phyloP scores from a whole-genome alignment of 2,329 filamentous ascomycete genomes.

The Incumbomyces lentus region DNA sequence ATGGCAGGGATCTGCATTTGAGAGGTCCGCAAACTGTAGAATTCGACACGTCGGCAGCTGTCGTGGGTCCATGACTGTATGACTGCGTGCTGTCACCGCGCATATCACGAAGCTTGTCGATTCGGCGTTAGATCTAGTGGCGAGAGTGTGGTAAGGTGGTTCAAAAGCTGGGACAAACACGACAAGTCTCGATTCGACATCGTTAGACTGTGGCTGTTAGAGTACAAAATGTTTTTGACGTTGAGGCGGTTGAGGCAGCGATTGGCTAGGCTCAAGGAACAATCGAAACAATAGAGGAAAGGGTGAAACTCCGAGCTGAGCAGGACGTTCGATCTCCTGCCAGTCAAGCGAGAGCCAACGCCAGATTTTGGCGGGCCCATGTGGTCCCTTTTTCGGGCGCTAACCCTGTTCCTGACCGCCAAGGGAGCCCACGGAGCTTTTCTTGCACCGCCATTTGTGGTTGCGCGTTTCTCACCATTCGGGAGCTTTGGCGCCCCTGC shows the following conservation, averaged over 20 bases:
- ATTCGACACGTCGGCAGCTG: too few species aligned
- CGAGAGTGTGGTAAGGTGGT: not conserved
- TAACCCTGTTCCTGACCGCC: constrained; percentile 4
- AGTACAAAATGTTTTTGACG: not conserved
- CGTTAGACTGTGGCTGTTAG: not conserved
- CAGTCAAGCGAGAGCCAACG: not conserved
- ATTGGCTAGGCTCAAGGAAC: not conserved
- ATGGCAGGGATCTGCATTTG: too few species aligned
- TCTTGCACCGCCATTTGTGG: not conserved
- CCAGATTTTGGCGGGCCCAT: not conserved
- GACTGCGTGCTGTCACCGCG: not conserved
- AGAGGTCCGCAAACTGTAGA: too few species aligned
- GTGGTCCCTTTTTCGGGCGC: not conserved
- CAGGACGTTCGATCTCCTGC: not conserved
- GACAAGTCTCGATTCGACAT: not conserved
- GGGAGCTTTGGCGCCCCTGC: constrained; percentile 42
- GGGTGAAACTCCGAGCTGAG: constrained; percentile 1
- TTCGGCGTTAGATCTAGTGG: not conserved
- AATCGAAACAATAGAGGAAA: constrained; percentile 5
- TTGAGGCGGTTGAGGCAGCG: not conserved
- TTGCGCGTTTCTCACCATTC: constrained; percentile 28
- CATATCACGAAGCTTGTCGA: constrained; percentile 3
- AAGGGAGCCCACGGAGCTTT: not conserved
- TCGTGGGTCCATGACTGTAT: too few species aligned
- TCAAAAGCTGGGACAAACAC: not conserved